Conservation (phyloP, 169 alveolate species). For the Cryptosporidium sp. region DNA sequence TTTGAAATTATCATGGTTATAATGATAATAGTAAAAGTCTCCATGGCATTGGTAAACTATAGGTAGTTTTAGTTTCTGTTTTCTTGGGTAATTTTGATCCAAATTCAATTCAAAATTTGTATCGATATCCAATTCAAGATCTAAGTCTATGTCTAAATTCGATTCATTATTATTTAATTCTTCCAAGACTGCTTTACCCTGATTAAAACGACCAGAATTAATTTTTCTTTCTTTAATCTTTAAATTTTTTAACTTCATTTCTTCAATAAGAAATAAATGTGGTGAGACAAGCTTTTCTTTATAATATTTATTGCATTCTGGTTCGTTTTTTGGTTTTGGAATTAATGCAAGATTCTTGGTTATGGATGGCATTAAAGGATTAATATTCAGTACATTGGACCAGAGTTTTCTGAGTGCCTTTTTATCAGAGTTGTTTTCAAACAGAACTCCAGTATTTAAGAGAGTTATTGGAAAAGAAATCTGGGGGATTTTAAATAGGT, state of each 20-base stretch:
- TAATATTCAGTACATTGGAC: constrained; percentile 55
- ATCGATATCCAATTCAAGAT: neutral
- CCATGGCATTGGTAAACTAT: constrained; percentile 68
- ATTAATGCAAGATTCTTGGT: constrained; percentile 54
- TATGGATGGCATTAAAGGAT: constrained; percentile 46
- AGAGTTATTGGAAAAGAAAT: constrained; percentile 31
- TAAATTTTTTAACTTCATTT: neutral
- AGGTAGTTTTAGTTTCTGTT: neutral
- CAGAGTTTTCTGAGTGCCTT: constrained; percentile 30
- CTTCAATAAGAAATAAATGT: constrained; percentile 11
- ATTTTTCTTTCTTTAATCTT: neutral
- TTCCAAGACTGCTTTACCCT: too few species aligned
- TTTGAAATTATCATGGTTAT: constrained; percentile 79
- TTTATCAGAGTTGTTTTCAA: neutral
- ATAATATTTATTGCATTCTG: neutral
- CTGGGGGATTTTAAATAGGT: constrained; percentile 33
- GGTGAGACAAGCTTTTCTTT: constrained; percentile 56
- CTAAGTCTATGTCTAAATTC: neutral
- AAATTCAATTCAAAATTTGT: neutral
- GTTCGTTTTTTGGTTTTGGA: constrained; percentile 12
- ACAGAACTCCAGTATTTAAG: constrained; percentile 33
- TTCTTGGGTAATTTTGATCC: neutral
- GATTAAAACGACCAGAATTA: neutral
- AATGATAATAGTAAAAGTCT: constrained; percentile 81
- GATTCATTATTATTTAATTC: neutral